Percentiles rank a stretch among this genome's conserved stretches.
phyloP scores from a whole-genome alignment of 441 rosid species.

The Euphorbia schlechtendalii region DNA sequence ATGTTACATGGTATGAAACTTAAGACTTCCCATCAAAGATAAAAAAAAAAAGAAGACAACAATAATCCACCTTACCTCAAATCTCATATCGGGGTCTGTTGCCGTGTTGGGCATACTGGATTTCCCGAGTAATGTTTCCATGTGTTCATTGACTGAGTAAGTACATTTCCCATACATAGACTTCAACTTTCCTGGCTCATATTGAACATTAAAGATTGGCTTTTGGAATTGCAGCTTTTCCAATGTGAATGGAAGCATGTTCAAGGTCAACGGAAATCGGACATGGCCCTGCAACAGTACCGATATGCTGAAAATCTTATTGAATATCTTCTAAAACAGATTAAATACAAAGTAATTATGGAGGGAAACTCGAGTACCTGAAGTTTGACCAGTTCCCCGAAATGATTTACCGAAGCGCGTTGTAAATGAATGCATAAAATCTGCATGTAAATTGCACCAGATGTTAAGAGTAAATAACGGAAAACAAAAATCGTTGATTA shows the following conservation, averaged over 20 bases:
- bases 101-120: conserved; percentile 12
- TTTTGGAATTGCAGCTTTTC: conserved; percentile 32
- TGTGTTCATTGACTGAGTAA: conserved; percentile 13
- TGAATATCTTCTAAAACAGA: conserved; percentile 1
- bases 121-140: conserved; percentile 20
- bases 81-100: conserved; percentile 17
- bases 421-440: conserved; percentile 81
- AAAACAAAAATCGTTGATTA: no score
- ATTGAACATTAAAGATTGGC: conserved; percentile 21
- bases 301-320: background rate
- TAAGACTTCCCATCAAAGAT: background rate
- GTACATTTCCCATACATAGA: conserved; percentile 20
- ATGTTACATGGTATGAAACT: background rate
- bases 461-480: no score
- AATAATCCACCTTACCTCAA: conserved; percentile 30
- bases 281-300: conserved; percentile 57
- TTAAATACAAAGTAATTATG: background rate
- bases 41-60: background rate
- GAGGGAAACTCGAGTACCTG: conserved; percentile 36
- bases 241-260: conserved; percentile 48
- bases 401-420: conserved; percentile 52
- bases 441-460: conserved; percentile 32
- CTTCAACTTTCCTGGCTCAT: conserved; percentile 21
- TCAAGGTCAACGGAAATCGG: conserved; percentile 54
- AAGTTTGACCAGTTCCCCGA: conserved; percentile 63